Conservation (phyloP, 2,329 filamentous ascomycete species). For the Penicillium sp. region DNA sequence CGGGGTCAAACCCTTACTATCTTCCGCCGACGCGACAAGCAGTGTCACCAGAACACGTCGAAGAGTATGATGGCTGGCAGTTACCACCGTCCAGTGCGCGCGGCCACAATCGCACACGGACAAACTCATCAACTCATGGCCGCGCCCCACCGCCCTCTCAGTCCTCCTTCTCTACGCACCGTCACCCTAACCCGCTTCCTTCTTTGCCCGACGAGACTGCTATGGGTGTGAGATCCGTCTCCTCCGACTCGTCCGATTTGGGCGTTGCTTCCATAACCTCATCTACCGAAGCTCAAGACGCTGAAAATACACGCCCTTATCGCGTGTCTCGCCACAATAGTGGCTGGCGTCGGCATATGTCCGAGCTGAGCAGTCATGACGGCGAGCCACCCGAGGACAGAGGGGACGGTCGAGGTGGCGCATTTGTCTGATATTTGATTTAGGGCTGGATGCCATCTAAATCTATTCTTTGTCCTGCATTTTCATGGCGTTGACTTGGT, state of each 20-base stretch:
- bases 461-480: not conserved
- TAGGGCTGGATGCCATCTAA: not conserved
- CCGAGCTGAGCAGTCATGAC: slow-evolving; percentile 13
- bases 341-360: slow-evolving; percentile 33
- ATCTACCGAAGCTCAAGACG: slow-evolving; percentile 11
- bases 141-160: slow-evolving; percentile 20
- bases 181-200: slow-evolving; percentile 33
- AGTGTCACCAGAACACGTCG: slow-evolving; percentile 14
- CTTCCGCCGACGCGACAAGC: slow-evolving; percentile 17
- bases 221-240: slow-evolving; percentile 16
- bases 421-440: slow-evolving; percentile 4
- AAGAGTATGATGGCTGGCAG: slow-evolving; percentile 17
- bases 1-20: slow-evolving; percentile 24
- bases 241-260: slow-evolving; percentile 20
- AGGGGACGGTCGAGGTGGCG: slow-evolving; percentile 1
- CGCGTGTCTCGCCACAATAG: slow-evolving; percentile 17
- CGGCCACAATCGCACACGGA: slow-evolving; percentile 13
- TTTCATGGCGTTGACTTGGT: not conserved
- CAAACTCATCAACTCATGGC: slow-evolving; percentile 19
- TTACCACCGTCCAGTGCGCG: slow-evolving; percentile 2
- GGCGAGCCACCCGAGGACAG: slow-evolving; percentile 4
- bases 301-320: slow-evolving; percentile 1
- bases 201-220: slow-evolving; percentile 32
- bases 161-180: slow-evolving; percentile 26
- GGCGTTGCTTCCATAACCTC: slow-evolving; percentile 26